Base-by-base conservation (phyloP, 768 basidiomycete species). In the Leccinum disarticulatum region DNA sequence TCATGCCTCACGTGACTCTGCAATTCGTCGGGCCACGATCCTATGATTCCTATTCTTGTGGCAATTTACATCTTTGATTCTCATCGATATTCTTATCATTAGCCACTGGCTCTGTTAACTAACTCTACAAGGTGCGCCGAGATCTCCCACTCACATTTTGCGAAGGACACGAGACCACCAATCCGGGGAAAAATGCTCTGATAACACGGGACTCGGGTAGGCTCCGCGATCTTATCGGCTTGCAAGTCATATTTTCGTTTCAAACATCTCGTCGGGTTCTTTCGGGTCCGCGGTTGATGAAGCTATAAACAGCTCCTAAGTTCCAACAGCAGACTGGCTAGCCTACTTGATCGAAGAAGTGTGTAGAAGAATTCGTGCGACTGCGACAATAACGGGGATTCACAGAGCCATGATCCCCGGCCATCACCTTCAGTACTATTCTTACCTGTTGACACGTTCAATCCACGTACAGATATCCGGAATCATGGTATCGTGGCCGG, bases 1-100 rank as follows among this genome's bases (percentile, higher is more conserved):
- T 31, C 15, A 28, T 6, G n/a, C n/a, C 27, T 55, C 64, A 65
- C 51, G 59, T 65, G 59, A 46, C 25, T 30, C 8, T 19, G 43
- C 6, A 9, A 11, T 19, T 19, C 43, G n/a, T 11, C 11, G n/a
- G 22, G 22, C 17, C 41, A 41, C 38, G 14, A 17, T 17, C 7
- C 7, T 41, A 43, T 22, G 22, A 22, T 19, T 17, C 7, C 7
- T n/a, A 19, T 19, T 43, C 10, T 46, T 46, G 19, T 19, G 43
- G 11, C 43, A 46, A 19, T 19, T 19, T 46, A 2, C n/a, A 46
- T 46, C 11, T 4, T 41, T 41, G 41, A 41, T 41, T 41, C 43
- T 46, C 19, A 11, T 46, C 41, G 8, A 15, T 15, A 35, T 35
- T 43, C 41, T 43, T 43, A 43, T 43, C 41, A 4, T 43, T 19